phyloP scores from a whole-genome alignment of 148 eudicot species.

The Silene conica region DNA sequence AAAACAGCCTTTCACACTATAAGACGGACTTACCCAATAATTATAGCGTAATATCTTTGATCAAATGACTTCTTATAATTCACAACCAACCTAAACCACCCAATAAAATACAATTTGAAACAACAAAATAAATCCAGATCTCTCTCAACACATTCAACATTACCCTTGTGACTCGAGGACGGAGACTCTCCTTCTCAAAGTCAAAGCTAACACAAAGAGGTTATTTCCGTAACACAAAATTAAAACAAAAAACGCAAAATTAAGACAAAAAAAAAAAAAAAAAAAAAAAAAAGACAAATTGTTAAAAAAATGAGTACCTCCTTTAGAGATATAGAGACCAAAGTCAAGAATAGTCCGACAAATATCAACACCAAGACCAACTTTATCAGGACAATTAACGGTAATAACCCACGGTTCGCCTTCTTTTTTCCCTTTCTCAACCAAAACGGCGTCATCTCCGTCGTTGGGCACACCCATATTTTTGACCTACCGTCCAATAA shows the following conservation, averaged over 20 bases:
- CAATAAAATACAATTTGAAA: too few relatives aligned
- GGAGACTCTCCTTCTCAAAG: too few relatives aligned
- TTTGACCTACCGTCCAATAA: not conserved
- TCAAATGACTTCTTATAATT: too few relatives aligned
- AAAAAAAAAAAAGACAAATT: not conserved
- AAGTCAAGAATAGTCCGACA: slow-evolving; percentile 69
- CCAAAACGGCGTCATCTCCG: slow-evolving; percentile 57
- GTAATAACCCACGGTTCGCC: slow-evolving; percentile 68
- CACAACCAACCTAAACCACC: too few relatives aligned
- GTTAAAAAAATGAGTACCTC: slow-evolving; percentile 28
- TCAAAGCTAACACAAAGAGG: not conserved
- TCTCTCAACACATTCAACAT: not conserved
- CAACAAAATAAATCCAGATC: not conserved
- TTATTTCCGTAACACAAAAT: not conserved
- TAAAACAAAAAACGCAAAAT: not conserved
- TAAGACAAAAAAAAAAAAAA: not conserved
- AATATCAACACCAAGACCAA: slow-evolving; percentile 73
- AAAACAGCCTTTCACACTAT: too few relatives aligned
- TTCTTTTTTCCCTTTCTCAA: slow-evolving; percentile 52
- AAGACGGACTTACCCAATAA: not conserved
- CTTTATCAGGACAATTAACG: slow-evolving; percentile 73
- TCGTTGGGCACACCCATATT: slow-evolving; percentile 42
- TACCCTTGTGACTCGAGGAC: not conserved
- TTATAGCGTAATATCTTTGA: too few relatives aligned
- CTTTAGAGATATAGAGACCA: slow-evolving; percentile 61